Evolutionary conservation across 768 basidiomycete genomes (phyloP).

Genomic region (Auriscalpium microsporum): DNA sequence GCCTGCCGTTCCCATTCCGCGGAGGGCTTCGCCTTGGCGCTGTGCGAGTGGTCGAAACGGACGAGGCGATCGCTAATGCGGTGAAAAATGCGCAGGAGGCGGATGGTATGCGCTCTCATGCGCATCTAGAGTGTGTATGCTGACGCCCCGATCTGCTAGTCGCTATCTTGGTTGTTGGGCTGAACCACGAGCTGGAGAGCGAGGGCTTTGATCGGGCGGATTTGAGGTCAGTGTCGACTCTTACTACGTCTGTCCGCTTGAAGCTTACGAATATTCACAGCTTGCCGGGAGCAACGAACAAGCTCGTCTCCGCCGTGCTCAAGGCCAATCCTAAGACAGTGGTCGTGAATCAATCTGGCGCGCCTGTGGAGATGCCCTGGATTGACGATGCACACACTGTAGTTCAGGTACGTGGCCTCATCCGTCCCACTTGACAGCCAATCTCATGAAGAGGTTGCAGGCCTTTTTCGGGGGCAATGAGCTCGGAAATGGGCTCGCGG

Average conservation of each 20-base stretch:
- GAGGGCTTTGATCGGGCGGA: constrained; percentile 51
- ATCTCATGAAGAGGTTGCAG: constrained; percentile 16
- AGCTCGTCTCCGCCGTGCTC: constrained; percentile 39
- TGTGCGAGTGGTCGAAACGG: constrained; percentile 20
- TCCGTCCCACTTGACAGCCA: background rate
- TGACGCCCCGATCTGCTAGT: constrained; percentile 19
- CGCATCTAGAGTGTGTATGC: background rate
- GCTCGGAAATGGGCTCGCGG: constrained; percentile 51
- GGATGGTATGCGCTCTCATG: constrained; percentile 25
- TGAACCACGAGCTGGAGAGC: constrained; percentile 53
- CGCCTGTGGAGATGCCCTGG: constrained; percentile 53
- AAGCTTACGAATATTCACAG: constrained; percentile 16
- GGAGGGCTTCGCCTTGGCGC: constrained; percentile 15
- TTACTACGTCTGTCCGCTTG: background rate
- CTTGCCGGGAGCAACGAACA: constrained; percentile 43
- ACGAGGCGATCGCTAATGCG: constrained; percentile 28
- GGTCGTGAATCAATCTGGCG: constrained; percentile 49
- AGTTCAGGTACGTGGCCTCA: constrained; percentile 27
- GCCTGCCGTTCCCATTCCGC: constrained; percentile 24
- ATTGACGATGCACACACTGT: constrained; percentile 29
- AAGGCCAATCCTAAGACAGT: constrained; percentile 46
- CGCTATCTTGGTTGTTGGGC: constrained; percentile 41
- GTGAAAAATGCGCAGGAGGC: constrained; percentile 29
- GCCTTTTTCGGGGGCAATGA: constrained; percentile 52
- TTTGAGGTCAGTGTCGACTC: constrained; percentile 28